These are phyloP conservation scores for Chrysoporthe cubensis DNA, from an alignment of 2,329 filamentous ascomycete species.

Conservation along the genomic window DNA sequence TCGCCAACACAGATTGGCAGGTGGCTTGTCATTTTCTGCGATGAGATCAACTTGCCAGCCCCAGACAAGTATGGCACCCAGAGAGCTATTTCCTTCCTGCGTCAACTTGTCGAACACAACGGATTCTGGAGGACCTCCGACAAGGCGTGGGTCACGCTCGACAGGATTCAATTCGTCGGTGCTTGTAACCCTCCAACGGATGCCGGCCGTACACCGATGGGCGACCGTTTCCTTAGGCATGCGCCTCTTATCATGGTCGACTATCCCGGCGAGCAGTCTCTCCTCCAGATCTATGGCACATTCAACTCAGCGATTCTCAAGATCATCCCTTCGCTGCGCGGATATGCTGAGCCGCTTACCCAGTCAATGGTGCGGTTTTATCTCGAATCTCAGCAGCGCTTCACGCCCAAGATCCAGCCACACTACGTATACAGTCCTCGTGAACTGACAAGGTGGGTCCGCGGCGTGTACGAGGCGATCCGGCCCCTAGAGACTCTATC, in stretches of 20 bases:
- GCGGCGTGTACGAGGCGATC: conserved; percentile 96
- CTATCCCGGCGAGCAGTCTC: conserved; percentile 92
- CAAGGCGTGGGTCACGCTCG: conserved; percentile 96
- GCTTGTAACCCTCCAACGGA: conserved; percentile 98
- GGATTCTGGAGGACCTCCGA: conserved; percentile 98
- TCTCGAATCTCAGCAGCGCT: conserved; percentile 88
- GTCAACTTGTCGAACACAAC: conserved; percentile 97
- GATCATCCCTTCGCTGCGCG: conserved; percentile 91
- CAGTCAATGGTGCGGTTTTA: conserved; percentile 98
- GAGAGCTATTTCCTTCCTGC: conserved; percentile 93
- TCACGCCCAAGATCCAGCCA: conserved; percentile 95
- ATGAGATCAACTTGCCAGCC: conserved; percentile 98
- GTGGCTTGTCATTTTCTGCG: conserved; percentile 98
- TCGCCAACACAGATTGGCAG: conserved; percentile 95
- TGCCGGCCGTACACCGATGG: conserved; percentile 92
- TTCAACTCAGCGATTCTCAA: conserved; percentile 97
- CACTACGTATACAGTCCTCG: conserved; percentile 99
- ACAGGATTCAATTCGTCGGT: conserved; percentile 98
- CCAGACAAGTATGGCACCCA: conserved; percentile 98
- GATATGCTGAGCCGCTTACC: conserved; percentile 91
- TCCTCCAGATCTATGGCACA: conserved; percentile 97
- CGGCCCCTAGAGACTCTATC: conserved; percentile 85
- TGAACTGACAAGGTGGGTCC: conserved; percentile 97
- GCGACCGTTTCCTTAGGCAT: conserved; percentile 90
- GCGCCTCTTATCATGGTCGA: conserved; percentile 99